These are phyloP conservation scores for Galerina marginata DNA, from an alignment of 768 basidiomycete genomes.

Conservation along the genomic window DNA sequence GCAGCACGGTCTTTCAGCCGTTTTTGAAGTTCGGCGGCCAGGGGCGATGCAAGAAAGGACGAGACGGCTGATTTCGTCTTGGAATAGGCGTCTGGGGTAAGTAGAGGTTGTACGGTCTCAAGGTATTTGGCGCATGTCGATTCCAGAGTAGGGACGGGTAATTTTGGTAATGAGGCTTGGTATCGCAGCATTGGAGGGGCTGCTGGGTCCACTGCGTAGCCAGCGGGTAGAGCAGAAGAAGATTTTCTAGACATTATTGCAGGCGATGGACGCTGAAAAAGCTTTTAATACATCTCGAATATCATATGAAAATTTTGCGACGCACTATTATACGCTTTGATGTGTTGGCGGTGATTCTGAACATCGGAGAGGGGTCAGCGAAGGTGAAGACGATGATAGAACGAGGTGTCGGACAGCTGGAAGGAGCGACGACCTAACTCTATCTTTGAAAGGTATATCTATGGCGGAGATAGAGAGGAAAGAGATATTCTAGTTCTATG, in stretches of 20 bases:
- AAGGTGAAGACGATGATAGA: constrained; percentile 13
- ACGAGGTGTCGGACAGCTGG: constrained; percentile 16
- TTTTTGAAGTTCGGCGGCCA: constrained; percentile 74
- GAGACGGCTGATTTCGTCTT: constrained; percentile 64
- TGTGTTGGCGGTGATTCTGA: constrained; percentile 29
- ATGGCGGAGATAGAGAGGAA: constrained; percentile 21
- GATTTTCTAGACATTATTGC: constrained; percentile 28
- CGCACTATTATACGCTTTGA: constrained; percentile 28
- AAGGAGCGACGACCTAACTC: constrained; percentile 15
- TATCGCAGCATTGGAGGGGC: constrained; percentile 74
- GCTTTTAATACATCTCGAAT: background rate
- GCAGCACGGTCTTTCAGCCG: constrained; percentile 79
- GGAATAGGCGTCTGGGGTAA: constrained; percentile 65
- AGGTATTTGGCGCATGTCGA: constrained; percentile 91
- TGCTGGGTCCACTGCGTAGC: constrained; percentile 54
- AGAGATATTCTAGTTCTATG: constrained; percentile 9
- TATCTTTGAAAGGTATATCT: constrained; percentile 19
- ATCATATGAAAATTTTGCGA: constrained; percentile 1
- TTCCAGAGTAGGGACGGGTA: constrained; percentile 85
- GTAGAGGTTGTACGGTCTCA: constrained; percentile 79
- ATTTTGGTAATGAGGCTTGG: constrained; percentile 71
- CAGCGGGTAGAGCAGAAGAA: constrained; percentile 30
- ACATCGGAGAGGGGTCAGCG: constrained; percentile 21
- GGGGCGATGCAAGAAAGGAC: constrained; percentile 72
- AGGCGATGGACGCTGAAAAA: constrained; percentile 23